Percentiles rank a stretch among this genome's conserved stretches.
These are phyloP conservation scores for Chaetomidium leptoderma DNA, from an alignment of 495 filamentous ascomycete genomes.

Conservation along the genomic window DNA sequence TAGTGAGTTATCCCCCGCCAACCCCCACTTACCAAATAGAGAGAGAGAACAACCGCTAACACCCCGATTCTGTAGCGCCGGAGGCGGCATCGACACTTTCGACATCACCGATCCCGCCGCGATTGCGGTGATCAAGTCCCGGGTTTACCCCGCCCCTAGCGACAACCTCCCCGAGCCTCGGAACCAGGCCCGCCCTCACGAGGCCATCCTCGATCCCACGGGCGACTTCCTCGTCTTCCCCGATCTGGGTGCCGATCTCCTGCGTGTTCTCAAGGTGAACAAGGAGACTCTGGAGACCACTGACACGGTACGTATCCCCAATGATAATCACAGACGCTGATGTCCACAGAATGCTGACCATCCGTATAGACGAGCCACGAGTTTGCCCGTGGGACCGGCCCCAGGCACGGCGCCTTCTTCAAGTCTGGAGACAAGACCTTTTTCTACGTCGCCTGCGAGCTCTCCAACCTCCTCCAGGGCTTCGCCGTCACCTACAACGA, in stretches of 20 bases:
- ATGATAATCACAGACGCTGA: neutral
- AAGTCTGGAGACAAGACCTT: constrained; percentile 43
- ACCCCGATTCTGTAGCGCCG: constrained; percentile 23
- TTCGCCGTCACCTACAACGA: constrained; percentile 56
- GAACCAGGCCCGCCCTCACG: constrained; percentile 65
- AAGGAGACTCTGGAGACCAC: constrained; percentile 35
- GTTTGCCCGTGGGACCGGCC: constrained; percentile 52
- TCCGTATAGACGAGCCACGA: neutral
- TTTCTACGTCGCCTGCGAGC: constrained; percentile 62
- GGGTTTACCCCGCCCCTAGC: constrained; percentile 47
- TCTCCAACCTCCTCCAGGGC: constrained; percentile 53
- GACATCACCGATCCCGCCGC: constrained; percentile 26
- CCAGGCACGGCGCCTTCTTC: constrained; percentile 63
- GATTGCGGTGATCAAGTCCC: constrained; percentile 42
- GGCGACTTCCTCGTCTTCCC: constrained; percentile 60
- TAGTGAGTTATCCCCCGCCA: constrained; percentile 39
- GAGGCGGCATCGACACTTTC: constrained; percentile 24
- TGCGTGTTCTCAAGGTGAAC: constrained; percentile 59
- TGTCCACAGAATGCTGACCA: neutral
- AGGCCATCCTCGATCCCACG: constrained; percentile 66
- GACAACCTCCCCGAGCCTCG: constrained; percentile 53
- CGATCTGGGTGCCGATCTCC: constrained; percentile 67
- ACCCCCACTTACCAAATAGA: neutral
- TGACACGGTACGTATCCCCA: constrained; percentile 19
- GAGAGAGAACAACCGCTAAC: constrained; percentile 1